Conservation (phyloP, 2,329 filamentous ascomycete genomes). For the Paracorniculantispora psalliotae region DNA sequence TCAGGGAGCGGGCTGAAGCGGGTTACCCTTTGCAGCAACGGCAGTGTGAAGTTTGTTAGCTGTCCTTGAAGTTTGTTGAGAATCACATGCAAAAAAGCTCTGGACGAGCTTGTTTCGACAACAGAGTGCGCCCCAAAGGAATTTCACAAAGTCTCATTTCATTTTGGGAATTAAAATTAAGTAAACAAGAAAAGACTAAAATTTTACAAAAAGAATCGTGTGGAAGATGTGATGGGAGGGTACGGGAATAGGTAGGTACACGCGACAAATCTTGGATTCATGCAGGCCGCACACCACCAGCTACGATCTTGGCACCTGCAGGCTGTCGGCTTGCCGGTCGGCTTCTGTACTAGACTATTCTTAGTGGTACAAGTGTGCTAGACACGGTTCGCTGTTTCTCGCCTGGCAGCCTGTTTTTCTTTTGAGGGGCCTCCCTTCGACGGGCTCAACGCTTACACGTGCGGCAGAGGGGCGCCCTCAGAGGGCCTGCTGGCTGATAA, state of each 20-base stretch:
- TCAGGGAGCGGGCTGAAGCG: background rate
- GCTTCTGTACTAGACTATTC: too few relatives aligned
- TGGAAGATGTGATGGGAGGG: background rate
- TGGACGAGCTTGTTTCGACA: background rate
- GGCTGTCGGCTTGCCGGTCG: too few relatives aligned
- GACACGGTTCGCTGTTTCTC: too few relatives aligned
- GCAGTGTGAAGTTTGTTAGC: background rate
- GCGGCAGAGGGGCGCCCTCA: background rate
- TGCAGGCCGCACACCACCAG: background rate
- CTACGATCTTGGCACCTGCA: background rate
- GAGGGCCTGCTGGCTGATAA: background rate
- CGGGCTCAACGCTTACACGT: constrained; percentile 5
- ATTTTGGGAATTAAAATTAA: background rate
- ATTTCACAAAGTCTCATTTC: background rate
- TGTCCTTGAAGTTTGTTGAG: constrained; percentile 10
- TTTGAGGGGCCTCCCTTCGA: background rate
- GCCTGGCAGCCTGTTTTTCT: background rate
- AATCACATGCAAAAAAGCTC: constrained; percentile 12
- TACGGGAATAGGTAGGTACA: background rate
- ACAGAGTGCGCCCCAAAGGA: background rate
- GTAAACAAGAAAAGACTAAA: background rate
- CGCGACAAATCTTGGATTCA: background rate
- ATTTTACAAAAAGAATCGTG: background rate
- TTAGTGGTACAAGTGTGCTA: too few relatives aligned
- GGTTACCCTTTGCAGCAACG: background rate